Base-by-base conservation (phyloP, 176 grass and related monocot genomes). In the Miscanthus lutarioriparius region DNA sequence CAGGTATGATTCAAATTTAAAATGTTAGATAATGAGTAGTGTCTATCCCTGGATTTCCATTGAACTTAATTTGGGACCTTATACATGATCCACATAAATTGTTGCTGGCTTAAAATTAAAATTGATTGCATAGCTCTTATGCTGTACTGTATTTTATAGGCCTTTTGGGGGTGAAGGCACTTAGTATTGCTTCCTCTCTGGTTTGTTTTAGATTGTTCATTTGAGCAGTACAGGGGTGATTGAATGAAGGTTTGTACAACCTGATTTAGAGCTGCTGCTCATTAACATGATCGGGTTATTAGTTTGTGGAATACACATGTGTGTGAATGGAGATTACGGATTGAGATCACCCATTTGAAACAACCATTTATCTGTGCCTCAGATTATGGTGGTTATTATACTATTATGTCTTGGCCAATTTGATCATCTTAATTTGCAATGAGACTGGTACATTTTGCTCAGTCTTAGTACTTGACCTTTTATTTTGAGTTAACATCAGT, bases 1-100 rank as follows among this genome's bases (percentile, higher is more conserved):
- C 93, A 93, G 89, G 95, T 98, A 91, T 44, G 38, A 7, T 43
- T 35, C 0, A 2, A 49, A 69, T 1, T 32, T 44, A 32, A 59
- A 33, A 30, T 14, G 5, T 70, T 78, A 23, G 47, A 6, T 30
- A 17, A 15, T 14, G 63, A 26, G 0, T 5, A 39, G 10, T 51
- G 39, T 0, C 44, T 64, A 5, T 69, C 36, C 37, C n/a, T 79
- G 43, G 19, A 20, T 30, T 77, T 79, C 26, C 16, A 1, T 35
- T 64, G 38, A 64, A 61, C 27, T 74, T 45, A 17, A 47, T 43
- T 8, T 20, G 3, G 17, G 59, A 45, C 15, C 51, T n/a, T 72
- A 6, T n/a, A 44, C 48, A 43, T 3, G 9, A 28, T 72, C 49
- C 17, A 38, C 67, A 25, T 19, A 81, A 78, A 26, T 23, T 62